Conservation (phyloP, 257 asterid genomes). For the Knoxia roxburghii region DNA sequence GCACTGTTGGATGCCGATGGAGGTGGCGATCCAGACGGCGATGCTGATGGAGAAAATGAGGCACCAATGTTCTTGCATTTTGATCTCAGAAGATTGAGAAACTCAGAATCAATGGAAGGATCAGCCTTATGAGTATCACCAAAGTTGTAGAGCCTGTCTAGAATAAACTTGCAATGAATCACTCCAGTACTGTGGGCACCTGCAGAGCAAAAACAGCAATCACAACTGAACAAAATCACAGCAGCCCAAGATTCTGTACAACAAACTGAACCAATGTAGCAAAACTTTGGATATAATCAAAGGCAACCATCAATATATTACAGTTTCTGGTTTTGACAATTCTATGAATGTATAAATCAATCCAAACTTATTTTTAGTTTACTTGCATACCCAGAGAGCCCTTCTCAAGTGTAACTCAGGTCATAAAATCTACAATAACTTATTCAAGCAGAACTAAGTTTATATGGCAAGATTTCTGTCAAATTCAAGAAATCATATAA, state of each 20-base stretch:
- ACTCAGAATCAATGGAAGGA: constrained; percentile 52
- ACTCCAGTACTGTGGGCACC: constrained; percentile 85
- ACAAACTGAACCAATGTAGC: background rate
- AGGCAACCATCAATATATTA: background rate
- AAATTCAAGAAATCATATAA: background rate
- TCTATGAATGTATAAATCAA: too few species aligned
- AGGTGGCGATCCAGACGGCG: constrained; percentile 24
- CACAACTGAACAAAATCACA: background rate
- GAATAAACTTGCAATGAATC: constrained; percentile 60
- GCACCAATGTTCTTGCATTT: constrained; percentile 36
- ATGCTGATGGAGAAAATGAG: constrained; percentile 18
- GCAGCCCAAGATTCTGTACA: background rate
- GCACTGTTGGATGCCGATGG: constrained; percentile 19
- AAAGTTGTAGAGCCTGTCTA: constrained; percentile 46
- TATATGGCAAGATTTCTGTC: background rate
- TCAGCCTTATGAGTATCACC: constrained; percentile 40
- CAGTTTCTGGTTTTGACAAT: too few species aligned
- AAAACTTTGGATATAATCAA: background rate
- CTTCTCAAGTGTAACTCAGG: background rate
- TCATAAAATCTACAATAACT: background rate
- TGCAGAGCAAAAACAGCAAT: constrained; percentile 10
- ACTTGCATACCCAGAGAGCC: background rate
- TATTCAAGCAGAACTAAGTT: background rate
- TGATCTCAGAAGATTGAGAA: constrained; percentile 40
- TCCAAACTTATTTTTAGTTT: background rate